Evolutionary conservation across 495 filamentous ascomycete genomes (phyloP), one percentile per base, ranked within the genome.

Genomic region (Trichoderma parareesei): DNA sequence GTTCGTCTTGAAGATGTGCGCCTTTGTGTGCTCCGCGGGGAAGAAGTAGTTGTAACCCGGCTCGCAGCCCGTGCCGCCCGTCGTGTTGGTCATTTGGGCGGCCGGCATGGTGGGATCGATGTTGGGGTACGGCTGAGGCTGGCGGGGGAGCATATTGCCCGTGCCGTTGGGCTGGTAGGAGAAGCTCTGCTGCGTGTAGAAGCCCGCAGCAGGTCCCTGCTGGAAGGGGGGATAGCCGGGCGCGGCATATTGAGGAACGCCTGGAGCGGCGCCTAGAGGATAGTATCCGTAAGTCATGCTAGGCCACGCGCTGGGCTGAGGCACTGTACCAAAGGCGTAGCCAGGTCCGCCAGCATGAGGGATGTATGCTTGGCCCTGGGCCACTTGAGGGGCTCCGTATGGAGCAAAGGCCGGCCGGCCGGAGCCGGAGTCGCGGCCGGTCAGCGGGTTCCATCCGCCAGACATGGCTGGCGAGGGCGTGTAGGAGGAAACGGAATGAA

Each of bases 11-110:
- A 83, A 71, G 35, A 81, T 72, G 60, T 81, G 74, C n/a, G 82
- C 73, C 60, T 78, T 79, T 20, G 74, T 77, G 70, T 82, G 77
- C 53, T 82, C 74, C 6, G 67, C 61, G 0, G 76, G 76, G 69
- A 82, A 83, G 61, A 81, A 74, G 69, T 82, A 84, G 70, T 82
- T 78, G 70, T 78, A 82, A 4, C 79, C 80, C 0, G 79, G 79
- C 66, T 82, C 79, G 42, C 75, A 74, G 44, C 79, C 80, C 7
- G 73, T 70, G 42, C 87, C 87, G 16, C 85, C 85, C 11, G 82
- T 81, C 16, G 79, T 76, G 63, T 86, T 79, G 27, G 75, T 74
- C 44, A 88, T 69, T 70, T 88, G 84, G 61, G 86, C 74, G 9
- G 77, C 79, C 11, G 81, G 77, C 55, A 87, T 68, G 70, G 81